These are phyloP conservation scores for Kwoniella botswanensis DNA, from an alignment of 768 basidiomycete genomes.

Conservation along the genomic window DNA sequence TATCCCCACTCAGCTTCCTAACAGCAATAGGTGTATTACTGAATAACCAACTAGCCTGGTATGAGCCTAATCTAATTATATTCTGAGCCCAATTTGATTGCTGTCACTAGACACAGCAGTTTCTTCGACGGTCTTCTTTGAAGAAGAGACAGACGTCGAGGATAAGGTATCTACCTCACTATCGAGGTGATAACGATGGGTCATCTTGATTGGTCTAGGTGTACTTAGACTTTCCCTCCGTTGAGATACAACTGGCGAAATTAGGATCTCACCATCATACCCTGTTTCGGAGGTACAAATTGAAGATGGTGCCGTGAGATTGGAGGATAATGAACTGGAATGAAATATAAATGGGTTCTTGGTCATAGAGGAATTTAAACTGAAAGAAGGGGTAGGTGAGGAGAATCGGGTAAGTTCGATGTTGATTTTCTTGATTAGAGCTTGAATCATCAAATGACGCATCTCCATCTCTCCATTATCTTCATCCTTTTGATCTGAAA, in stretches of 20 bases:
- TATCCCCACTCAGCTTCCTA: not conserved
- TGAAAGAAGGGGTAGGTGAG: not conserved
- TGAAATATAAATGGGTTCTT: slow-evolving; percentile 43
- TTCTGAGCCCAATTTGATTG: slow-evolving; percentile 31
- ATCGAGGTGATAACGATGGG: not conserved
- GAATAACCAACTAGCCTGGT: slow-evolving; percentile 42
- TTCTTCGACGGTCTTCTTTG: not conserved
- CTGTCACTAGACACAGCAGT: not conserved
- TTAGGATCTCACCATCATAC: not conserved
- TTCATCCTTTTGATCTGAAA: slow-evolving; percentile 8
- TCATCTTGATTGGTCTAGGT: not conserved
- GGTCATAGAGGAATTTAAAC: not conserved
- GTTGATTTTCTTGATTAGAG: slow-evolving; percentile 38
- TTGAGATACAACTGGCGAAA: not conserved
- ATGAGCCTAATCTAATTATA: slow-evolving; percentile 39
- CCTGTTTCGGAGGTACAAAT: not conserved
- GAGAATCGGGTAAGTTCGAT: slow-evolving; percentile 18
- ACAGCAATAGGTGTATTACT: slow-evolving; percentile 45
- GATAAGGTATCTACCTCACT: too few species aligned
- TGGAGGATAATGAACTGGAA: slow-evolving; percentile 9
- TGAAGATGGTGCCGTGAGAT: not conserved
- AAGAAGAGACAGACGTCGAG: not conserved
- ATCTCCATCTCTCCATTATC: slow-evolving; percentile 32
- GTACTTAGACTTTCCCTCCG: not conserved
- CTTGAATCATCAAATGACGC: slow-evolving; percentile 31